phyloP scores from a whole-genome alignment of 148 eudicot genomes.

The Camellia sinensis region DNA sequence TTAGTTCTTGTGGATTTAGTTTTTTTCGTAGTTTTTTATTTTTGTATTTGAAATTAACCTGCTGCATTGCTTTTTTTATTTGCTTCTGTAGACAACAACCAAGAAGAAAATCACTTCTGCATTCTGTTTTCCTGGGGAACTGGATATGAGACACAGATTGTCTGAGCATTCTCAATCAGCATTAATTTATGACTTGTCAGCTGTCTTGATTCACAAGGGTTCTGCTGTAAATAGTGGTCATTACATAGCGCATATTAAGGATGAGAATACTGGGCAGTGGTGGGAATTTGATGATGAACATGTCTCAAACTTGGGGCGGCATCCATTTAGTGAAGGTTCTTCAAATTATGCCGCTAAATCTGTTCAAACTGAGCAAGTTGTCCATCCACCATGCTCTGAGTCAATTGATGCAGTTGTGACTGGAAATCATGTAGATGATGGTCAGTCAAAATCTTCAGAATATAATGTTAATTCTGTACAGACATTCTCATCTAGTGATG shows the following conservation, averaged over 20 bases:
- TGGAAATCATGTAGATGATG: conserved; percentile 32
- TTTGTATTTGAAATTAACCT: not conserved
- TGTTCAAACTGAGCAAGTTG: conserved; percentile 31
- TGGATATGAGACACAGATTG: conserved; percentile 77
- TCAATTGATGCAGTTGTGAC: conserved; percentile 27
- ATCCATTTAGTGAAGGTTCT: conserved; percentile 82
- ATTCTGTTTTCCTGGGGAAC: conserved; percentile 75
- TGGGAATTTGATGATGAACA: conserved; percentile 98
- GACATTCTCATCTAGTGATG: conserved; percentile 84
- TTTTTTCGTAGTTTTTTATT: not conserved
- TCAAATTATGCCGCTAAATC: conserved; percentile 52
- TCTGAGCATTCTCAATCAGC: conserved; percentile 49
- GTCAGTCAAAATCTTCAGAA: conserved; percentile 27
- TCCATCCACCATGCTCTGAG: conserved; percentile 33
- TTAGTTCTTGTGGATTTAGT: not conserved
- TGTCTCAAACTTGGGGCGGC: conserved; percentile 72
- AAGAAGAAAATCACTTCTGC: conserved; percentile 93
- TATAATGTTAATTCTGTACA: conserved; percentile 32
- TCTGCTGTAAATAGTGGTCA: conserved; percentile 97
- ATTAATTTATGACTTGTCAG: conserved; percentile 76
- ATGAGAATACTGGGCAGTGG: conserved; percentile 80
- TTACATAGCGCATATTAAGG: conserved; percentile 86
- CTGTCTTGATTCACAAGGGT: conserved; percentile 93
- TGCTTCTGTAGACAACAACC: conserved; percentile 62
- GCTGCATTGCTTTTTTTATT: conserved; percentile 10